These are phyloP conservation scores for Dendrocalamus latiflorus DNA, from an alignment of 202 grass and related monocot genomes.

Conservation along the genomic window DNA sequence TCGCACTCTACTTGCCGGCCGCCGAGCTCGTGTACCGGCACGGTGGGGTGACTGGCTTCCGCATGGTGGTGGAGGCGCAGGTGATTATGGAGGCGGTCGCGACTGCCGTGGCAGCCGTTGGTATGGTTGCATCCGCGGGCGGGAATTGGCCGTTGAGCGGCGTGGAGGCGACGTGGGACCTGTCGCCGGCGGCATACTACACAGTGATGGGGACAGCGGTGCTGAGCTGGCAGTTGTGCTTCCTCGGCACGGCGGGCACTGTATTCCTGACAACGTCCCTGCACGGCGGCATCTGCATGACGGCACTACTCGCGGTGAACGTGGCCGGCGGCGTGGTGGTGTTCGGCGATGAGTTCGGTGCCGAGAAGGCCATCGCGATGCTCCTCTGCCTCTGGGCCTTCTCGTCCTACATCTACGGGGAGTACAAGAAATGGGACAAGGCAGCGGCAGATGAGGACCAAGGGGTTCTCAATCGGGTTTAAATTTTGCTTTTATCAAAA, in stretches of 20 bases:
- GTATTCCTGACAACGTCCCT: constrained; percentile 56
- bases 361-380: constrained; percentile 35
- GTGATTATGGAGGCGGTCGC: constrained; percentile 55
- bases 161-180: constrained; percentile 35
- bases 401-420: constrained; percentile 50
- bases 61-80: constrained; percentile 56
- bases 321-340: constrained; percentile 48
- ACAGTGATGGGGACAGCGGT: constrained; percentile 32
- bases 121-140: constrained; percentile 1
- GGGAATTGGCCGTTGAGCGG: background rate
- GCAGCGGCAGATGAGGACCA: background rate
- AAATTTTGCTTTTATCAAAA: background rate
- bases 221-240: constrained; percentile 60
- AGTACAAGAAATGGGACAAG: constrained; percentile 31
- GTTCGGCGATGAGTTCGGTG: constrained; percentile 45
- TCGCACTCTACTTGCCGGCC: constrained; percentile 44
- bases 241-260: constrained; percentile 58
- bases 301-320: constrained; percentile 52
- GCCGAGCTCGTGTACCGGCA: constrained; percentile 55
- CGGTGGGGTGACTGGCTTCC: constrained; percentile 7
- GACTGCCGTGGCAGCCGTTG: constrained; percentile 33
- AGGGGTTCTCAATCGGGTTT: background rate
- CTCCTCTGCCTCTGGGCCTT: constrained; percentile 57
- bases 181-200: constrained; percentile 37
- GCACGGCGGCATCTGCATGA: constrained; percentile 67